Evolutionary conservation across 2,329 filamentous ascomycete genomes (phyloP).

Genomic region (Trichoderma afroharzianum): DNA sequence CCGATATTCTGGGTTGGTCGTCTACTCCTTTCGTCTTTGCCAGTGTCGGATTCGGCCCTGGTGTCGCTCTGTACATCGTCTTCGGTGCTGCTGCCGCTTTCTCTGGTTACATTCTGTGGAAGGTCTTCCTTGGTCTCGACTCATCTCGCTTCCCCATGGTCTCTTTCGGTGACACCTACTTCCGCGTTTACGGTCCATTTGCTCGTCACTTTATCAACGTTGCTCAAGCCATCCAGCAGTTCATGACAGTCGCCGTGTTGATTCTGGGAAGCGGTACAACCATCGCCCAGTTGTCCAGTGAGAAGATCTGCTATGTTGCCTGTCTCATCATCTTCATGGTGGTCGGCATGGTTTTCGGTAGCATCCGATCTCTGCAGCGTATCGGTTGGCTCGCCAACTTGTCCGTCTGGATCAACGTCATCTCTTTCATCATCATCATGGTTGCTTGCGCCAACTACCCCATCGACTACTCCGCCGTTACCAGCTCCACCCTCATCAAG

Average conservation of each 20-base stretch:
- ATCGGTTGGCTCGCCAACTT: slow-evolving; percentile 12
- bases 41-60: slow-evolving; percentile 14
- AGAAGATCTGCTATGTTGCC: slow-evolving; percentile 8
- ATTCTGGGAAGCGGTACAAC: slow-evolving; percentile 5
- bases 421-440: slow-evolving; percentile 14
- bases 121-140: slow-evolving; percentile 13
- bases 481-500: not conserved
- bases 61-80: slow-evolving; percentile 9
- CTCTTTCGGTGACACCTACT: slow-evolving; percentile 15
- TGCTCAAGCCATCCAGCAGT: slow-evolving; percentile 11
- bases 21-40: slow-evolving; percentile 15
- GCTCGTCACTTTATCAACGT: slow-evolving; percentile 13
- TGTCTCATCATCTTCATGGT: slow-evolving; percentile 14
- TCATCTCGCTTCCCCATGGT: slow-evolving; percentile 14
- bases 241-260: slow-evolving; percentile 10
- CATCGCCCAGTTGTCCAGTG: slow-evolving; percentile 8
- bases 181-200: slow-evolving; percentile 10
- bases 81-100: slow-evolving; percentile 11
- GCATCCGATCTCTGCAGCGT: slow-evolving; percentile 8
- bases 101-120: slow-evolving; percentile 10
- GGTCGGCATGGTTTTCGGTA: slow-evolving; percentile 12
- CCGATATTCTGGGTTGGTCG: slow-evolving; percentile 10
- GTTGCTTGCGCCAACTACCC: slow-evolving; percentile 12
- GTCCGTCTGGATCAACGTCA: slow-evolving; percentile 7
- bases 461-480: slow-evolving; percentile 8